Evolutionary conservation across 345 rosid species (phyloP).

Genomic region (Brassica juncea): DNA sequence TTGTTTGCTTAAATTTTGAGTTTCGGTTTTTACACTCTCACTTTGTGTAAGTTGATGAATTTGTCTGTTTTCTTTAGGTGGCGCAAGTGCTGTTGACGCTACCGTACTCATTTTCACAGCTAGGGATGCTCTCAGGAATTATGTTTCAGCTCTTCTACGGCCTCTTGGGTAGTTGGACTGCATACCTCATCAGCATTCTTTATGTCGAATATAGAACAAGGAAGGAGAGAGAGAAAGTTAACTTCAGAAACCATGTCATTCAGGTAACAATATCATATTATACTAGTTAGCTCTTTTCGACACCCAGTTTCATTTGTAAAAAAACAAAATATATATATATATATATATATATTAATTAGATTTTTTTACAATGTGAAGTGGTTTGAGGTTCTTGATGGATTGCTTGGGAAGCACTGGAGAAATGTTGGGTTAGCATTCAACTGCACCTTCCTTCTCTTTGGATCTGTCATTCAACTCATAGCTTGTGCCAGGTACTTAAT

Average conservation of each 20-base stretch:
- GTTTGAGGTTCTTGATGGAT: constrained; percentile 99
- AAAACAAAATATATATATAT: not conserved
- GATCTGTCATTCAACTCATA: constrained; percentile 99
- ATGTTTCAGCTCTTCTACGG: constrained; percentile 96
- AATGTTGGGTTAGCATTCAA: constrained; percentile 98
- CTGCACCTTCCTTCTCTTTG: constrained; percentile 98
- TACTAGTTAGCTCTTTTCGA: not conserved
- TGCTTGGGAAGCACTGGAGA: constrained; percentile 98
- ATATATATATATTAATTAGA: not conserved
- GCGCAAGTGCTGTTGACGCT: constrained; percentile 96
- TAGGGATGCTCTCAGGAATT: constrained; percentile 93
- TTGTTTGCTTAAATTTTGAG: no score
- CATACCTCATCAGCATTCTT: constrained; percentile 89
- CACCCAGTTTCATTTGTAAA: not conserved
- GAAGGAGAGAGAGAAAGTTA: constrained; percentile 90
- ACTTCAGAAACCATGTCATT: constrained; percentile 98
- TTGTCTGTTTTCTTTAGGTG: constrained; percentile 55
- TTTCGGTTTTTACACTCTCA: not conserved
- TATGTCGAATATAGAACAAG: constrained; percentile 97
- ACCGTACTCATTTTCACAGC: constrained; percentile 96
- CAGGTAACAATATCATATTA: constrained; percentile 51
- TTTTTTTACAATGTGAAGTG: constrained; percentile 48
- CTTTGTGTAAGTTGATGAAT: constrained; percentile 1
- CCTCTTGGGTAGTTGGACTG: constrained; percentile 94
- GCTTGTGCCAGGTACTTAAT: constrained; percentile 89